Evolutionary conservation across 805 yeast genomes (phyloP).

Genomic region (Starmera amethionina): DNA sequence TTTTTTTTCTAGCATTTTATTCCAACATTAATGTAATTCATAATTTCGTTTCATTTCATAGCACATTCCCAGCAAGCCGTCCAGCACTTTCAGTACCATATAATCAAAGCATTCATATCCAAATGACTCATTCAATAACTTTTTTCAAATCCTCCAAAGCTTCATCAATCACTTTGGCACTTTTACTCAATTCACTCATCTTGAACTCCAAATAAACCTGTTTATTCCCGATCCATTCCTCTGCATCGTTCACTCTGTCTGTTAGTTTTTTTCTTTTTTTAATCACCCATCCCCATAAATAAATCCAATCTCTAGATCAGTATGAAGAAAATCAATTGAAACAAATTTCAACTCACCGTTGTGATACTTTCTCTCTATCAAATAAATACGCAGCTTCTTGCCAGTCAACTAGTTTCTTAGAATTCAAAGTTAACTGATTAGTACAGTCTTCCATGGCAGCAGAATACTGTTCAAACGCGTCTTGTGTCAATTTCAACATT

Average conservation of each 20-base stretch:
- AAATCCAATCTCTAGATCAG: too few relatives aligned
- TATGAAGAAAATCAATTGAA: too few relatives aligned
- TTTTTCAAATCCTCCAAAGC: constrained; percentile 12
- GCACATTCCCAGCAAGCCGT: not conserved
- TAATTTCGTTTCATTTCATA: too few relatives aligned
- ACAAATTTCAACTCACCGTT: constrained; percentile 1
- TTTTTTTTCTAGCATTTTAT: not conserved
- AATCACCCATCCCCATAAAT: too few relatives aligned
- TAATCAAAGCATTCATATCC: not conserved
- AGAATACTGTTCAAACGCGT: too few relatives aligned
- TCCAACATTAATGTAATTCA: too few relatives aligned
- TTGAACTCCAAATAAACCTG: constrained; percentile 11
- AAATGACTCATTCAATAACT: not conserved
- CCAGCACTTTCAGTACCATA: not conserved
- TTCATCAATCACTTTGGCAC: constrained; percentile 15
- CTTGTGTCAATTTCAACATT: too few relatives aligned
- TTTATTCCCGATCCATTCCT: constrained; percentile 15
- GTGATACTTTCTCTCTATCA: constrained; percentile 14
- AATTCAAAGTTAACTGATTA: too few relatives aligned
- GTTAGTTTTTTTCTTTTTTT: too few relatives aligned
- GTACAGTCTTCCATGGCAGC: too few relatives aligned
- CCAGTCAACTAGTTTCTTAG: constrained; percentile 6
- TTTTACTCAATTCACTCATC: constrained; percentile 12
- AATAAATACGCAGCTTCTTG: constrained; percentile 16
- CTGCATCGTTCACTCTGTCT: constrained; percentile 1